Conservation (phyloP, 192 early-diverging fungal species). For the Coemansia sp. region DNA sequence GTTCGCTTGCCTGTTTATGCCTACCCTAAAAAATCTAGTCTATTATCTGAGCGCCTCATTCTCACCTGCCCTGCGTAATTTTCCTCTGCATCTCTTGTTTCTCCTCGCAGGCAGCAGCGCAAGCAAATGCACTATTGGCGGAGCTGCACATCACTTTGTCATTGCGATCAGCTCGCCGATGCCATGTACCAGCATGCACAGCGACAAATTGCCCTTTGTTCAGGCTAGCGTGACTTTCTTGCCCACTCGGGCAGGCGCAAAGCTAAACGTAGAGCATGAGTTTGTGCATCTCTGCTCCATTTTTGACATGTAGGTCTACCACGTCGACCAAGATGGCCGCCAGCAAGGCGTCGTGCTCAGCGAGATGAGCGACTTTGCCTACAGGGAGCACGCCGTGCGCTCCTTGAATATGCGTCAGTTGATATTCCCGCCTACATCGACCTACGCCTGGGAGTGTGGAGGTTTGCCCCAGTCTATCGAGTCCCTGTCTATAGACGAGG, state of each 20-base stretch:
- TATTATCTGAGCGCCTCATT: conserved; percentile 1
- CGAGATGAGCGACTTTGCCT: conserved; percentile 78
- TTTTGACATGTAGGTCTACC: conserved; percentile 55
- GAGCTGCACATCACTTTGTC: neutral
- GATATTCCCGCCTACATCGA: conserved; percentile 56
- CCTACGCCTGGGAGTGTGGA: conserved; percentile 79
- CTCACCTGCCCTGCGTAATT: conserved; percentile 8
- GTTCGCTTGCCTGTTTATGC: conserved; percentile 2
- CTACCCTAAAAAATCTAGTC: neutral
- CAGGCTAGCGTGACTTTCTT: neutral
- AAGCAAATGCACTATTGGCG: neutral
- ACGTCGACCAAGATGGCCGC: conserved; percentile 69
- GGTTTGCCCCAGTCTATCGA: conserved; percentile 72
- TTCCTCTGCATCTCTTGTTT: neutral
- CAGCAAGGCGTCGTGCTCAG: conserved; percentile 78
- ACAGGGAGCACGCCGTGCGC: conserved; percentile 69
- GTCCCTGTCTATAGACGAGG: conserved; percentile 67
- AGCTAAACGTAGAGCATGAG: neutral
- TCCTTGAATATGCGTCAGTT: conserved; percentile 24
- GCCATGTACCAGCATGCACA: conserved; percentile 3
- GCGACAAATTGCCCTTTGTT: conserved; percentile 7
- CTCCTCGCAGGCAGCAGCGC: neutral
- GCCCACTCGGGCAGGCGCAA: neutral
- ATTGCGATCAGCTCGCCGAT: conserved; percentile 5
- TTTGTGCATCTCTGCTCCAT: neutral